Evolutionary conservation across 116 monocot species (phyloP).

Genomic region (Phalaenopsis hybrid): DNA sequence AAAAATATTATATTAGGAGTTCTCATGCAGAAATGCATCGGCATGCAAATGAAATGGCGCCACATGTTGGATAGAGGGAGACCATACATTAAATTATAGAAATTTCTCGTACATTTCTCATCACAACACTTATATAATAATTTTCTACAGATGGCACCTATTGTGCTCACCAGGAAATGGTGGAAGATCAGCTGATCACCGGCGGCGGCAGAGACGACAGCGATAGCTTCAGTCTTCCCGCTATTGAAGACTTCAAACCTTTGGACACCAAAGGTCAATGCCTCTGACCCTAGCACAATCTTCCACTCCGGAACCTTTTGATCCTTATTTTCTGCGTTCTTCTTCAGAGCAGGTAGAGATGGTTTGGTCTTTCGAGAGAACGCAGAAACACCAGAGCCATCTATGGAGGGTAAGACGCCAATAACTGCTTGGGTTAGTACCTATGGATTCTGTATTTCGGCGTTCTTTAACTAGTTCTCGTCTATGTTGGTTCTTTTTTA

Average conservation of each 20-base stretch:
- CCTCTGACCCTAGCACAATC: background rate
- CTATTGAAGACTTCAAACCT: slow-evolving; percentile 48
- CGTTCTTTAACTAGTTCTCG: background rate
- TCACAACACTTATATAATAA: too few species aligned
- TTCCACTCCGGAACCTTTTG: background rate
- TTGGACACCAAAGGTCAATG: slow-evolving; percentile 62
- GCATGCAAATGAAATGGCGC: too few species aligned
- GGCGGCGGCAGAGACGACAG: slow-evolving; percentile 13
- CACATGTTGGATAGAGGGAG: too few species aligned
- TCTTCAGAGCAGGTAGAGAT: slow-evolving; percentile 75
- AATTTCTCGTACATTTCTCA: too few species aligned
- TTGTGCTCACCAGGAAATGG: slow-evolving; percentile 39
- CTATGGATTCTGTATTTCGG: background rate
- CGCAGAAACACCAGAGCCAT: slow-evolving; percentile 47
- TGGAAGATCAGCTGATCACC: slow-evolving; percentile 26
- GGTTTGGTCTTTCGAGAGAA: slow-evolving; percentile 59
- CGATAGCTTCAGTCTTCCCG: slow-evolving; percentile 31
- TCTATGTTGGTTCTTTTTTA: slow-evolving; percentile 13
- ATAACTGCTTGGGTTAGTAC: background rate
- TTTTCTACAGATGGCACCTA: background rate
- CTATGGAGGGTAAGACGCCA: slow-evolving; percentile 44
- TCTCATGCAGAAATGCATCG: too few species aligned
- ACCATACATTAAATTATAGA: too few species aligned
- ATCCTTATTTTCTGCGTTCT: background rate
- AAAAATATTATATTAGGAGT: too few species aligned